Evolutionary conservation across 2,329 filamentous ascomycete genomes (phyloP), one percentile per base, ranked within the genome.

Genomic region (Cladophialophora exuberans): DNA sequence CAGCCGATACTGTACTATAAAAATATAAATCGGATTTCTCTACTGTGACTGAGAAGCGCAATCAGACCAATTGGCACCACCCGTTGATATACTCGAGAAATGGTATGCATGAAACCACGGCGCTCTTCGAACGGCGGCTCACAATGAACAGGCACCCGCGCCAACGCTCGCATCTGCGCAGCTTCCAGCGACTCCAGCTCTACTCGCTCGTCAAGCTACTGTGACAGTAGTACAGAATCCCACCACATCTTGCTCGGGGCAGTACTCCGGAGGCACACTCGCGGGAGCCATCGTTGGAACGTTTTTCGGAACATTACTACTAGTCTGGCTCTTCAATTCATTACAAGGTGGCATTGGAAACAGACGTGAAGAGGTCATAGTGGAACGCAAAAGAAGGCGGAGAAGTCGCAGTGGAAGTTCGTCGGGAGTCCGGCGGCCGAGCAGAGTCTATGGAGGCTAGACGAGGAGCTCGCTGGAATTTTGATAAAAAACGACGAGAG

Each of bases 221-320:
- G 58, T 54, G 3, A 62, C 60, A 25, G 51, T 61, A 35, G 23
- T 62, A n/a, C 52, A 48, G 20, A 46, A 41, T 26, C 50, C 54
- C 22, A 17, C 42, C 3, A 31, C 55, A 18, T 52, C 59, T 11
- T 63, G 61, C 41, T 52, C 54, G 20, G 61, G 61, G 33, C 61
- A 64, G 47, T 65, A 65, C 38, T 60, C 56, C 10, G 61, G 62
- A 17, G 63, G 63, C 17, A 62, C 62, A 10, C 57, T 65, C 6
- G 63, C 63, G 3, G 63, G 63, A 18, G 57, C 63, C 2, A 64
- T 65, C 35, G 42, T 65, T 22, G 63, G 63, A 3, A 64, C 62
- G 18, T 63, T 65, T 39, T 62, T 63, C 36, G 63, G 63, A 20
- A 65, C 63, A 1, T 48, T 65, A 6, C 51, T 65, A 3, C 35